Evolutionary conservation across 2,329 filamentous ascomycete genomes (phyloP).

Genomic region (Phaeosphaeriaceae sp.): DNA sequence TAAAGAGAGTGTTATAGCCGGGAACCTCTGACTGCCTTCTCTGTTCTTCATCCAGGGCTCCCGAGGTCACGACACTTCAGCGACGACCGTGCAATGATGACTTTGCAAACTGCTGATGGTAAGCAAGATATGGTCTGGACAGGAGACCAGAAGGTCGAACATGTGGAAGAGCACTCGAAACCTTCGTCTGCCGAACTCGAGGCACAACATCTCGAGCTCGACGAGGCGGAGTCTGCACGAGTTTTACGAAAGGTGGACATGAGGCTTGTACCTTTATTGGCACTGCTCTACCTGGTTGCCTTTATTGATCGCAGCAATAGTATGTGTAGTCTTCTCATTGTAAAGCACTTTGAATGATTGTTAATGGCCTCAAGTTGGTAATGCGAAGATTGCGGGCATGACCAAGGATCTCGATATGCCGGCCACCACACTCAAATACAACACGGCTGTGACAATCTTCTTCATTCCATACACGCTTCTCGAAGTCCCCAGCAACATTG

Average conservation of each 20-base stretch:
- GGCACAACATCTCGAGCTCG: slow-evolving; percentile 28
- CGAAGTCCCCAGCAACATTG: slow-evolving; percentile 75
- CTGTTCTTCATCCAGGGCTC: background rate
- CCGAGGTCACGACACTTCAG: background rate
- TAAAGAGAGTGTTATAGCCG: slow-evolving; percentile 15
- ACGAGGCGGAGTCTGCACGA: slow-evolving; percentile 34
- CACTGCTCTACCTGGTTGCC: slow-evolving; percentile 40
- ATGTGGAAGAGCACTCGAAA: slow-evolving; percentile 33
- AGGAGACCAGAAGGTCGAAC: slow-evolving; percentile 27
- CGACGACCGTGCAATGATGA: slow-evolving; percentile 2
- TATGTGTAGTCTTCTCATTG: background rate
- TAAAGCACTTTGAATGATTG: background rate
- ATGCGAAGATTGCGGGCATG: slow-evolving; percentile 64
- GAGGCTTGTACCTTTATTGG: slow-evolving; percentile 33
- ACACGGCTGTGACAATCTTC: slow-evolving; percentile 77
- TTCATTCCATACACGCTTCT: slow-evolving; percentile 82
- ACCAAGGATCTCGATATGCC: slow-evolving; percentile 59
- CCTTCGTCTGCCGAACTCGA: slow-evolving; percentile 35
- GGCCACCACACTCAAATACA: slow-evolving; percentile 69
- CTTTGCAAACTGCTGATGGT: slow-evolving; percentile 20
- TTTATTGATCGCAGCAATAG: slow-evolving; percentile 39
- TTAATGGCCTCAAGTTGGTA: slow-evolving; percentile 61
- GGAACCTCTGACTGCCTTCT: background rate
- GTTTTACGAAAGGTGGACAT: slow-evolving; percentile 45
- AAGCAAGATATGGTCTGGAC: slow-evolving; percentile 14